Evolutionary conservation across 2,329 filamentous ascomycete species (phyloP).

Genomic region (Cladophialophora exuberans): DNA sequence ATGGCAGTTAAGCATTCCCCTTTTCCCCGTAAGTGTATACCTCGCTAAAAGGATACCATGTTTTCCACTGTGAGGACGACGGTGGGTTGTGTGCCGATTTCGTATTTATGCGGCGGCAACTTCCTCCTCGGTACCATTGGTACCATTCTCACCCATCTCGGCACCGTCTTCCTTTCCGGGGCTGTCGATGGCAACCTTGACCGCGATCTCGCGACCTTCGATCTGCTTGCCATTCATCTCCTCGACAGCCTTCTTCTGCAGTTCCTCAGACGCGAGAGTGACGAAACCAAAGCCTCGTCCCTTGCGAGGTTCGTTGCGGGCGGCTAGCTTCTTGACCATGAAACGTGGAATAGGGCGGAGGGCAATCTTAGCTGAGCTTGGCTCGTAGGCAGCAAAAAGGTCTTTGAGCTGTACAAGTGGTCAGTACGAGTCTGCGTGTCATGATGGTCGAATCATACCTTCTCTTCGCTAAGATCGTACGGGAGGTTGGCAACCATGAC

Average conservation of each 20-base stretch:
- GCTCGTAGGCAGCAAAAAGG: constrained; percentile 90
- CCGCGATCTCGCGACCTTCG: constrained; percentile 96
- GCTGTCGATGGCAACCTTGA: constrained; percentile 99
- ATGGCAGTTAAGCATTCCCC: constrained; percentile 31
- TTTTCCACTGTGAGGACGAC: constrained; percentile 16
- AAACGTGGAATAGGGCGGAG: constrained; percentile 97
- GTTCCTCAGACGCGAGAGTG: constrained; percentile 89
- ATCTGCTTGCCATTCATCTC: constrained; percentile 99
- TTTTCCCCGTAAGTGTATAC: constrained; percentile 26
- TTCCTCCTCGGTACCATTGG: constrained; percentile 31
- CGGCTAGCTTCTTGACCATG: constrained; percentile 99
- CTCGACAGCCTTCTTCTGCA: constrained; percentile 92
- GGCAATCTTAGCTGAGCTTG: constrained; percentile 95
- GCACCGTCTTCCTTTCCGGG: constrained; percentile 95
- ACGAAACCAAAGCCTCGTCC: constrained; percentile 99
- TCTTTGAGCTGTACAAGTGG: constrained; percentile 77
- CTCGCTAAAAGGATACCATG: constrained; percentile 29
- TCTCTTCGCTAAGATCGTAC: constrained; percentile 96
- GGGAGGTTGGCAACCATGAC: constrained; percentile 99
- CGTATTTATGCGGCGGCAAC: constrained; percentile 29
- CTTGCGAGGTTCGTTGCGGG: constrained; percentile 97
- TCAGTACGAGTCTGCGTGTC: constrained; percentile 1
- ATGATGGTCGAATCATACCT: constrained; percentile 61
- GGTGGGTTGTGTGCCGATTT: constrained; percentile 5
- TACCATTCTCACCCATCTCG: constrained; percentile 31